phyloP scores from a whole-genome alignment of 23 red algal genomes.

The Agarophyton chilense region DNA sequence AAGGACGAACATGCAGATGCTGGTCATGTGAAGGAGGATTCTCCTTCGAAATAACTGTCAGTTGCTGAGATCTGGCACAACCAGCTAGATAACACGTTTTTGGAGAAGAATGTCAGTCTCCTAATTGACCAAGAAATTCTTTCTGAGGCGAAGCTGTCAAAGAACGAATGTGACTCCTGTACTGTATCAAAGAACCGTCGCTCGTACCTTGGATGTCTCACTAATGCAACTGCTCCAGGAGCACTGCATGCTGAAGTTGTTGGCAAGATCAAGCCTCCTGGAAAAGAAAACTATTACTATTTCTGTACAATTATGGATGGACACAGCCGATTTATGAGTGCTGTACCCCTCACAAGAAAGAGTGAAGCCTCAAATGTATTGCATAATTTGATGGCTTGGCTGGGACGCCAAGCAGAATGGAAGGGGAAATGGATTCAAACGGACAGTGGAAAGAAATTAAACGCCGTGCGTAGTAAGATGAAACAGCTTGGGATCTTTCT shows the following conservation, averaged over 20 bases:
- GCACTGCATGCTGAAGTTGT: slow-evolving; percentile 29
- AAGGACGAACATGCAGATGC: background rate
- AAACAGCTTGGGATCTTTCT: background rate
- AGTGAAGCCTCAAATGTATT: background rate
- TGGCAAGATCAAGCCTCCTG: slow-evolving; percentile 38
- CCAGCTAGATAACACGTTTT: background rate
- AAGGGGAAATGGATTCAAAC: background rate
- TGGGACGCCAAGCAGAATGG: background rate
- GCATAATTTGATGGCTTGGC: background rate
- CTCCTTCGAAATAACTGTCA: no score
- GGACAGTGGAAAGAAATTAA: slow-evolving; percentile 25
- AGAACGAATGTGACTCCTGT: slow-evolving; percentile 23
- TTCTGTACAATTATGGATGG: slow-evolving; percentile 3
- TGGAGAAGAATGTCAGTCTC: background rate
- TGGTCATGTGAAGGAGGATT: no score
- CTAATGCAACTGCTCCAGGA: slow-evolving; percentile 22
- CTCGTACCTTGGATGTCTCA: slow-evolving; percentile 13
- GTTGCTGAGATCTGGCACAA: slow-evolving; percentile 1
- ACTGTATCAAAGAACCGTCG: background rate
- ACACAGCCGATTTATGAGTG: background rate
- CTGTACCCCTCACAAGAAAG: background rate
- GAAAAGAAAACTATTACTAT: background rate
- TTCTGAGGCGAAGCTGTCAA: background rate
- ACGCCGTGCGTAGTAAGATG: background rate
- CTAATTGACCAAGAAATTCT: slow-evolving; percentile 8